Evolutionary conservation across 805 yeast genomes (phyloP), one percentile per base, ranked within the genome.

Genomic region (Candida maris): DNA sequence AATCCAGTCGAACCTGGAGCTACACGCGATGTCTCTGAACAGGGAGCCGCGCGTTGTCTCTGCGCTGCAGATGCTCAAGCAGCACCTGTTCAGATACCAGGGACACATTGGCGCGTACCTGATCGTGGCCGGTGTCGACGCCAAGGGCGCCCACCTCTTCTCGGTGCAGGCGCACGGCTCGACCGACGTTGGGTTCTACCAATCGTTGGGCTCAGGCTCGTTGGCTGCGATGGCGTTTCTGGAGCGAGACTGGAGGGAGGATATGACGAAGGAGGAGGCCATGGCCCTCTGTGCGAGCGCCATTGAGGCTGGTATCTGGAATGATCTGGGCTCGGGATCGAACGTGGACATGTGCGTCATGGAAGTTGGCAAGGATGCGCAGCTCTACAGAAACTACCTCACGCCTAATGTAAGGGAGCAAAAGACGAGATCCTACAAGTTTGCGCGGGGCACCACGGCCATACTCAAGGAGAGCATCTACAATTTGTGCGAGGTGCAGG

Each of bases 91-190:
- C 76, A 86, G 86, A 64, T 91, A 93, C 63, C 98, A 93, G 61
- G 98, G 98, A 41, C 94, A 93, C 56, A 71, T 93, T 51, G 98
- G 98, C 44, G 98, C 98, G 1, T 91, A 93, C 62, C 68, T 93
- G 59, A 94, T 93, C 67, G 94, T 93, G n/a, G 98, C 97, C 0
- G 98, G 98, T 41, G 85, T 79, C 19, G 98, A 93, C 59, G 94
- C 97, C 26, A 85, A 96, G 1, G 98, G 98, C 12, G 85, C 96
- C 2, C 95, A 88, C 56, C 70, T 93, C 55, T 81, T 86, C 61
- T 81, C 96, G 1, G 83, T 91, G 27, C 97, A 93, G 52, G 98
- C 98, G 3, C 98, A 93, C 60, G 98, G 98, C 14, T 87, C 96
- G 6, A 89, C 97, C 10, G 98, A 93, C 63, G 84, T 91, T 44